Percentiles rank a stretch among this genome's conserved stretches.
Conservation (phyloP, 2,329 filamentous ascomycete species). For the Fusarium redolens region DNA sequence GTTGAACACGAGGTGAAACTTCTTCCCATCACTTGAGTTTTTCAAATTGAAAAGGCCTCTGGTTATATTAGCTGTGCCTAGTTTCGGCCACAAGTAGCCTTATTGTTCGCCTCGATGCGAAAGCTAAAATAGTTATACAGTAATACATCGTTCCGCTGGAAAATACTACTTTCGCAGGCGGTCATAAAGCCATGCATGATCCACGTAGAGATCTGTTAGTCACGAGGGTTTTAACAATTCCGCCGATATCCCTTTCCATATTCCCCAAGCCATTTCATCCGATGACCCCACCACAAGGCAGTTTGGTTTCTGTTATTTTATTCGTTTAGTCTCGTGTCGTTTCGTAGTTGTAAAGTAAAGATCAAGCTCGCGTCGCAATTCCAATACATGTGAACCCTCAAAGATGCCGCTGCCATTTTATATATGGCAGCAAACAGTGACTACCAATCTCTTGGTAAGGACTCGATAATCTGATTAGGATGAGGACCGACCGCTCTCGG, state of each 20-base stretch:
- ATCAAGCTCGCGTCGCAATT: conserved; percentile 29
- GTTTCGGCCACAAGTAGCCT: conserved; percentile 17
- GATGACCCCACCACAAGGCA: not conserved
- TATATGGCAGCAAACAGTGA: conserved; percentile 48
- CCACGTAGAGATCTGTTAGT: conserved; percentile 42
- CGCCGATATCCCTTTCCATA: conserved; percentile 26
- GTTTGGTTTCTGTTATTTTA: conserved; percentile 32
- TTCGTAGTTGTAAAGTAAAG: conserved; percentile 37
- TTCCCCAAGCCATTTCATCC: conserved; percentile 9
- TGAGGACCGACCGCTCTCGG: conserved; percentile 70
- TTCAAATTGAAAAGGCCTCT: not conserved
- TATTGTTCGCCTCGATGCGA: conserved; percentile 19
- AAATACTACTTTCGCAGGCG: conserved; percentile 23
- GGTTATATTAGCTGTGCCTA: conserved; percentile 11
- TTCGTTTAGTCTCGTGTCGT: conserved; percentile 46
- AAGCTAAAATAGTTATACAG: conserved; percentile 45
- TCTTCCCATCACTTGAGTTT: not conserved
- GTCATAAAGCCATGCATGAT: conserved; percentile 36
- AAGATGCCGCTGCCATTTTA: conserved; percentile 12
- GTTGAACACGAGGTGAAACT: not conserved
- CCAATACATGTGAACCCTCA: conserved; percentile 38
- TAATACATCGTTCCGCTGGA: conserved; percentile 45
- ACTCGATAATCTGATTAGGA: conserved; percentile 55
- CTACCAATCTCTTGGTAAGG: conserved; percentile 30
- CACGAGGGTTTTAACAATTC: conserved; percentile 43